Evolutionary conservation across 495 filamentous ascomycete species (phyloP), one percentile per base, ranked within the genome.

Genomic region (Penicillium ucsense): DNA sequence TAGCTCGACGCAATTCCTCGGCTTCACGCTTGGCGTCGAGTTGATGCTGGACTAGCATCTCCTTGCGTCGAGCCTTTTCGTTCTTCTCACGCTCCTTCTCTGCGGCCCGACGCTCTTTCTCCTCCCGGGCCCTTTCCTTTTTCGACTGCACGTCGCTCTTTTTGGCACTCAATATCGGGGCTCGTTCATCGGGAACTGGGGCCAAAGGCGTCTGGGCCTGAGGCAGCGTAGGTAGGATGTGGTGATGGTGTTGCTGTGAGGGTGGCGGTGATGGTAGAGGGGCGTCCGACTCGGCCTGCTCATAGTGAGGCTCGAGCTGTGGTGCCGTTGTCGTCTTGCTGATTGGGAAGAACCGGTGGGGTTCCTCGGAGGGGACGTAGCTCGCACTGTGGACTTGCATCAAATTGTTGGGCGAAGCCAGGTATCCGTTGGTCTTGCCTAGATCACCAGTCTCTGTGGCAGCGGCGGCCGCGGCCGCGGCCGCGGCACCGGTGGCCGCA

Each of bases 71-170:
- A 50, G 79, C 78, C 53, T 84, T 78, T 1, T 79, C 77, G 4
- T 71, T 74, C 56, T 82, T 87, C 46, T 80, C 74, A 46, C 69
- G 72, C 35, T 85, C 83, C 54, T 84, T 90, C 28, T 83, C 81
- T 20, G 79, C 79, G 20, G 75, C 77, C 47, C 80, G 84, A 6
- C 72, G 70, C 41, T 82, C 83, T 54, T 85, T 84, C 48, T 84
- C 81, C 48, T 77, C 81, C 27, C 76, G 66, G 5, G 62, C 65
- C 40, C 61, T 67, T 32, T 77, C 73, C 48, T 73, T 75, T 46
- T 63, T 68, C 5, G 62, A 63, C 28, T 71, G 71, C 29, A 64
- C 35, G 36, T 77, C 72, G 37, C 70, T 74, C 51, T 73, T 75
- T 51, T 65, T 67, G 1, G 69, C 59, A 38, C 53, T 67, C n/a